A percentile compares a stretch with the other conserved stretches of the same genome.
Evolutionary conservation across 176 grass and related monocot genomes (phyloP).

Genomic region (Musa schizocarpa): DNA sequence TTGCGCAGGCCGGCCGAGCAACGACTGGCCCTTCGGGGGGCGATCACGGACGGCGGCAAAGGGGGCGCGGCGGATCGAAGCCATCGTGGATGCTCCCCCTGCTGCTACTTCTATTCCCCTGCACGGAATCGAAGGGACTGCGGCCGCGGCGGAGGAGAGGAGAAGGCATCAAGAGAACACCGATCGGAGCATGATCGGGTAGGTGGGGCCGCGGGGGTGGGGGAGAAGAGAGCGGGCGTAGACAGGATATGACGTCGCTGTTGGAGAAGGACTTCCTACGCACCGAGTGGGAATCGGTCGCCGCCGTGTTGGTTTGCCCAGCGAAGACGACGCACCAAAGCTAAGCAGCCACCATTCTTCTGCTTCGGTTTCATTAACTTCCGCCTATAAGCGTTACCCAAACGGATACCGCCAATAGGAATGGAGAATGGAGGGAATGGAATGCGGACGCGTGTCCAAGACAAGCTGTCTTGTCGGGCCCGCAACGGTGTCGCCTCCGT

Average conservation of each 20-base stretch:
- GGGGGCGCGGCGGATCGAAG: neutral
- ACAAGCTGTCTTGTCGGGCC: too few relatives aligned
- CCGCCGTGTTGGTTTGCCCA: too few relatives aligned
- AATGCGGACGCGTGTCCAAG: too few relatives aligned
- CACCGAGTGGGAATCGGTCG: neutral
- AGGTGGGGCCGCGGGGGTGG: neutral
- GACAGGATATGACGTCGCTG: neutral
- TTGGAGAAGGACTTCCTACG: neutral
- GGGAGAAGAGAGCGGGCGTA: neutral
- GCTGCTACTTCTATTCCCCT: neutral
- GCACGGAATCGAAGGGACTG: neutral
- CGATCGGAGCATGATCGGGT: neutral
- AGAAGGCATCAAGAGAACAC: neutral
- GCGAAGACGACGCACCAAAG: too few relatives aligned
- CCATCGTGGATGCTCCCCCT: neutral
- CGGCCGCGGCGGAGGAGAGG: neutral
- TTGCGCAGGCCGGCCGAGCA: neutral
- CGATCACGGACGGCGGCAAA: neutral
- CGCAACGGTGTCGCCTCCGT: too few relatives aligned
- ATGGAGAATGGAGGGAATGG: too few relatives aligned
- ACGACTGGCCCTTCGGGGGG: neutral
- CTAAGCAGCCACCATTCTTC: too few relatives aligned
- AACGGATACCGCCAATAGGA: too few relatives aligned
- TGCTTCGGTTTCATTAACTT: too few relatives aligned
- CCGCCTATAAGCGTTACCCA: too few relatives aligned